Percentiles rank a stretch among this genome's conserved stretches.
These are phyloP conservation scores for Ascomycota sp. DNA, from an alignment of 2,329 filamentous ascomycete species.

Conservation along the genomic window DNA sequence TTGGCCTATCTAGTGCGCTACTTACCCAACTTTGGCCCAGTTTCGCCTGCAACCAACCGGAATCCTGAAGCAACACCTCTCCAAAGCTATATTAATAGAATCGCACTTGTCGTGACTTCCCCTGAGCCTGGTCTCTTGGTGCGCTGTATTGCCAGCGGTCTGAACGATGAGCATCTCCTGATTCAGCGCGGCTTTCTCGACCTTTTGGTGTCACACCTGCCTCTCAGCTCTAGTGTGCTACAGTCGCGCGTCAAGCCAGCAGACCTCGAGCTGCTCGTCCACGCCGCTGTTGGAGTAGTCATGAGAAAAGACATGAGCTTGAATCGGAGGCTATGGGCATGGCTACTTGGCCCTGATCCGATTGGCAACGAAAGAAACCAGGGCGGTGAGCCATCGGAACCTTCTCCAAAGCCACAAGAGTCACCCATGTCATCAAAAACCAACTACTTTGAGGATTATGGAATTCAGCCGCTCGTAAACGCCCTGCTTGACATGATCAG, in stretches of 20 bases:
- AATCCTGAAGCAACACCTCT: slow-evolving; percentile 2
- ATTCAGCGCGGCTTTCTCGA: slow-evolving; percentile 92
- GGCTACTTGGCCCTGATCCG: slow-evolving; percentile 71
- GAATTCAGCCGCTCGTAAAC: slow-evolving; percentile 50
- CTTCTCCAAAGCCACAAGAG: slow-evolving; percentile 20
- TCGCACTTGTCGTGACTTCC: slow-evolving; percentile 50
- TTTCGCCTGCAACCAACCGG: neutral
- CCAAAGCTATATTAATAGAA: slow-evolving; percentile 10
- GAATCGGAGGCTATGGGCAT: slow-evolving; percentile 85
- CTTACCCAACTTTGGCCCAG: slow-evolving; percentile 32
- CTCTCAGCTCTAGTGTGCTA: slow-evolving; percentile 62
- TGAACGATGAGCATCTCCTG: slow-evolving; percentile 70
- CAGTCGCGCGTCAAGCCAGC: slow-evolving; percentile 50
- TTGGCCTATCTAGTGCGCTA: slow-evolving; percentile 67
- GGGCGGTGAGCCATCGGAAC: slow-evolving; percentile 22
- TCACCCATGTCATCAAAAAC: slow-evolving; percentile 36
- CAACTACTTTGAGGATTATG: slow-evolving; percentile 67
- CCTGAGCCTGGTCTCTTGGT: slow-evolving; percentile 83
- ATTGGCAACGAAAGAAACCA: slow-evolving; percentile 25
- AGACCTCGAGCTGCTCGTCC: slow-evolving; percentile 65
- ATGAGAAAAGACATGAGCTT: slow-evolving; percentile 87
- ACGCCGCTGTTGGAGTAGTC: slow-evolving; percentile 72
- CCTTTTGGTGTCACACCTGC: slow-evolving; percentile 73
- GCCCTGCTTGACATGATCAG: slow-evolving; percentile 63
- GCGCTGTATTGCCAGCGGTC: slow-evolving; percentile 76